Evolutionary conservation across 768 basidiomycete genomes (phyloP).

Genomic region (Gelatoporia subvermispora): DNA sequence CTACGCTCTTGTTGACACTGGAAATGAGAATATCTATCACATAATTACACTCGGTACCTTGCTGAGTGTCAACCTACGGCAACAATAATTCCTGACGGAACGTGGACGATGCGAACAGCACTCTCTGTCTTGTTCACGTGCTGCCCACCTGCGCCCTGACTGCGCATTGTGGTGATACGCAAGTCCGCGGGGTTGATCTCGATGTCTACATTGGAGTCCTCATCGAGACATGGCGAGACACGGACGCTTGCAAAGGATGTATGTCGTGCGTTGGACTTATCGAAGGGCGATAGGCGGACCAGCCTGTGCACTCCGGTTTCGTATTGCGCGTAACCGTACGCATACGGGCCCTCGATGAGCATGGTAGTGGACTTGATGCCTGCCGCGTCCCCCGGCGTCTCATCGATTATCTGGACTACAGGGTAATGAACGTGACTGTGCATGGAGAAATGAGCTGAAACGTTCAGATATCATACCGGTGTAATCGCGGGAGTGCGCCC

Average conservation of each 20-base stretch:
- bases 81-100: constrained; percentile 11
- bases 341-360: constrained; percentile 10
- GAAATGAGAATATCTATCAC: no score
- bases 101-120: constrained; percentile 12
- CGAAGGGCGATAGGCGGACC: constrained; percentile 5
- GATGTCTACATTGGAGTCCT: constrained; percentile 4
- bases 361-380: constrained; percentile 10
- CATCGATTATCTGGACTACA: constrained; percentile 11
- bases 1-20: constrained; percentile 12
- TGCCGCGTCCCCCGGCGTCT: constrained; percentile 5
- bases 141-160: constrained; percentile 10
- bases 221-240: constrained; percentile 14
- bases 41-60: background rate
- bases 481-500: constrained; percentile 13
- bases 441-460: no score
- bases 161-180: constrained; percentile 9
- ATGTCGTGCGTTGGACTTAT: constrained; percentile 1
- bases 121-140: constrained; percentile 7
- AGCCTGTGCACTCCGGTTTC: constrained; percentile 16
- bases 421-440: no score
- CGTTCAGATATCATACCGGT: constrained; percentile 3
- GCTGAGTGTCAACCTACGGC: constrained; percentile 3
- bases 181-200: constrained; percentile 10
- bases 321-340: constrained; percentile 16
- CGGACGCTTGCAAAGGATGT: constrained; percentile 13